Percentiles rank a stretch among this genome's conserved stretches.
Evolutionary conservation across 306 rosid species (phyloP).

Genomic region (Sicyos baderoa): DNA sequence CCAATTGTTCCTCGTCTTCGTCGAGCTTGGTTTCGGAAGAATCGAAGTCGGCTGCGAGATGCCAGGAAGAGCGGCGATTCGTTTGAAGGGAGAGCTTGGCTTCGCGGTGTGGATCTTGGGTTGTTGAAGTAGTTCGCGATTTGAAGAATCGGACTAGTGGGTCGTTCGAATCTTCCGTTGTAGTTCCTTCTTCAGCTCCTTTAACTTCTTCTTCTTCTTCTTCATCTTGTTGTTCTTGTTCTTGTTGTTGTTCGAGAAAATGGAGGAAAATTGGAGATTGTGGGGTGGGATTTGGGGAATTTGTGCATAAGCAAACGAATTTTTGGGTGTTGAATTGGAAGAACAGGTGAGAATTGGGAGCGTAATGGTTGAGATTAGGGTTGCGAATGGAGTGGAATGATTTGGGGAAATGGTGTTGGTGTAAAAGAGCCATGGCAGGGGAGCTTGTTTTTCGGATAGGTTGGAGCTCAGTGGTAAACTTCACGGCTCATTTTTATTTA

Average conservation of each 20-base stretch:
- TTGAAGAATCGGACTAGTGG: slow-evolving; percentile 54
- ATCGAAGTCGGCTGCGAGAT: slow-evolving; percentile 33
- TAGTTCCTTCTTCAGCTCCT: slow-evolving; percentile 13
- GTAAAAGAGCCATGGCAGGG: slow-evolving; percentile 32
- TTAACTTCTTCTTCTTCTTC: slow-evolving; percentile 20
- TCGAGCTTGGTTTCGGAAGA: slow-evolving; percentile 15
- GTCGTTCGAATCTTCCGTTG: slow-evolving; percentile 34
- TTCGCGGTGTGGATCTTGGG: slow-evolving; percentile 42
- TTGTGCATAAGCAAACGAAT: slow-evolving; percentile 30
- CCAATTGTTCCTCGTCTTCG: slow-evolving; percentile 21
- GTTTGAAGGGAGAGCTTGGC: slow-evolving; percentile 40
- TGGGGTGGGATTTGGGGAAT: slow-evolving; percentile 27
- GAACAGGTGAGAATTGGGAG: slow-evolving; percentile 23
- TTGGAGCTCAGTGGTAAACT: not conserved
- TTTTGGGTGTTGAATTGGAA: slow-evolving; percentile 25
- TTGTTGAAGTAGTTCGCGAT: slow-evolving; percentile 34
- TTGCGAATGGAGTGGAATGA: slow-evolving; percentile 22
- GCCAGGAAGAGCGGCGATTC: slow-evolving; percentile 52
- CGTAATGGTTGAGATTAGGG: slow-evolving; percentile 3
- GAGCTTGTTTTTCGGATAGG: slow-evolving; percentile 15
- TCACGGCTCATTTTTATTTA: not conserved
- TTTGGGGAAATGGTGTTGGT: slow-evolving; percentile 24
- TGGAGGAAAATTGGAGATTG: slow-evolving; percentile 44
- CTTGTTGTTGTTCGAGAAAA: slow-evolving; percentile 27
- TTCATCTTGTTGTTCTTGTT: not conserved